Percentiles rank a stretch among this genome's conserved stretches.
phyloP scores from a whole-genome alignment of 345 rosid genomes.

The Rhodamnia argentea region DNA sequence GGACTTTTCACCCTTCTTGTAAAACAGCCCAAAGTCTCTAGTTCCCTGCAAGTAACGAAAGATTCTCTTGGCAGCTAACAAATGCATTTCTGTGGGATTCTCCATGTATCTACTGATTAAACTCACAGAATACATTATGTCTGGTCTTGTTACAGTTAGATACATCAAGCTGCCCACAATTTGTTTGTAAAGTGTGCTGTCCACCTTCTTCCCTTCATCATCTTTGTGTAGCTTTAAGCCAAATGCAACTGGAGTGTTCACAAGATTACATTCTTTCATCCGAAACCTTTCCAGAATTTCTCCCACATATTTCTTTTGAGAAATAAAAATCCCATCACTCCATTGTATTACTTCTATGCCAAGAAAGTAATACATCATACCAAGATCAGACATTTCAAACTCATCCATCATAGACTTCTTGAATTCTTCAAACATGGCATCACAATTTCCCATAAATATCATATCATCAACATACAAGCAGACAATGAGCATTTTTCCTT shows the following conservation, averaged over 20 bases:
- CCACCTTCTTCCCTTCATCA: not conserved
- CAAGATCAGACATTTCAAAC: not conserved
- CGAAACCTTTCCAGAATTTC: not conserved
- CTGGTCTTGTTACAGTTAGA: not conserved
- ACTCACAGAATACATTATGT: not conserved
- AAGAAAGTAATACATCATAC: not conserved
- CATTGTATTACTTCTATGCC: not conserved
- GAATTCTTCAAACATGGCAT: not conserved
- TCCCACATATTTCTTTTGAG: not conserved
- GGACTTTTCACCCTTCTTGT: not conserved
- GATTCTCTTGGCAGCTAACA: not conserved
- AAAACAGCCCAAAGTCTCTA: not conserved
- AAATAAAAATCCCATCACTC: not conserved
- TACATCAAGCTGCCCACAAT: not conserved
- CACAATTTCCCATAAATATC: not conserved
- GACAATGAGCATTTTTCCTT: not conserved
- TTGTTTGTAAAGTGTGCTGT: not conserved
- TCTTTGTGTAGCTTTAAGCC: not conserved
- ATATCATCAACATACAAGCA: not conserved
- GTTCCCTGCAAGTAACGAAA: not conserved
- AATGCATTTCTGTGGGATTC: not conserved
- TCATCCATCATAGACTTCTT: not conserved
- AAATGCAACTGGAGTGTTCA: not conserved
- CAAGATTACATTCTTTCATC: not conserved
- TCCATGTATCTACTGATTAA: not conserved